Evolutionary conservation across 2,329 filamentous ascomycete genomes (phyloP), one percentile per base, ranked within the genome.

Genomic region (Trematosphaeria pertusa): DNA sequence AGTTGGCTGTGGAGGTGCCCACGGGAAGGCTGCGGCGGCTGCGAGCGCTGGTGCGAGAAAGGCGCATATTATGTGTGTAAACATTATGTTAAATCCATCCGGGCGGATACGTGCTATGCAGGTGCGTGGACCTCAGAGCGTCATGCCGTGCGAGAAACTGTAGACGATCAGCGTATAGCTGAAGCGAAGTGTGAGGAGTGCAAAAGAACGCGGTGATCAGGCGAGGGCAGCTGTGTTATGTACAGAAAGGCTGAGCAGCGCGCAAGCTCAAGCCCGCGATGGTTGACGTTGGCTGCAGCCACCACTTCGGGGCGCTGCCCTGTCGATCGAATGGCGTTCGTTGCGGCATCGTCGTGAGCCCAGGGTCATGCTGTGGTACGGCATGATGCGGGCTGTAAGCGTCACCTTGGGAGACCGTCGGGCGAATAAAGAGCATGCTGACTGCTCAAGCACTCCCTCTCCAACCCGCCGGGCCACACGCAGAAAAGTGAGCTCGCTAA

Each of bases 1-100:
- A 2, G 69, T 72, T 1, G 67, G 65, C 36, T 61, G 55, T 32
- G 67, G 64, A 15, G 61, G 34, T 20, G 57, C 49, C 57, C 54
- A 62, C 18, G 57, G 56, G n/a, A 67, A 60, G 12, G 65, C 67
- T 45, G 58, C 57, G 26, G 64, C 63, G 11, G 47, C 50, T 32
- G 46, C 58, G 12, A 59, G 41, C 15, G 58, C 54, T 20, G 64
- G 62, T 28, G 61, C 65, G 45, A 71, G 46, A 30, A 69, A 49
- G 40, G 62, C 64, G 49, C 54, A 62, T 24, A 60, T 44, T 22
- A 56, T 48, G 50, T 56, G 49, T 31, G 36, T 46, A 43, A 57
- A 51, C 59, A 59, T 62, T 62, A 62, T 65, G 20, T 37, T 42
- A 46, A 28, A 50, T 60, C 52, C 56, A 59, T 63, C 43, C 46